Base-by-base conservation (phyloP, 2,329 filamentous ascomycete genomes). In the Fusarium sp. region DNA sequence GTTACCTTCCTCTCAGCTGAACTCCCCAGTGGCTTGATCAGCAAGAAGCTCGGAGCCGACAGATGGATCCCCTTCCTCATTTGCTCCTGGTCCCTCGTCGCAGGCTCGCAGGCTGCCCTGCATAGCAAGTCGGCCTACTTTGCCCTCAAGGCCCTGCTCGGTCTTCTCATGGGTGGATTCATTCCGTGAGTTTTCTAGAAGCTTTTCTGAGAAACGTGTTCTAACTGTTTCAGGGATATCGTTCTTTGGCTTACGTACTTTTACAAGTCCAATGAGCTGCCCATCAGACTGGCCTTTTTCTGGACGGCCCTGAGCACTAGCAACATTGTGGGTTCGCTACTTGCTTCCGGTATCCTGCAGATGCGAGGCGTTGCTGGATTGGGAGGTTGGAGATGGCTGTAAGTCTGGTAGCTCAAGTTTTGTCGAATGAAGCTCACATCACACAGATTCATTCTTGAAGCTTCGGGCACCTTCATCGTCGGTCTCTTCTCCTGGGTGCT, bases 191-290 rank as follows among this genome's bases (percentile, higher is more conserved):
- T 79, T 20, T 11, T 1, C 18, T 40, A 18, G 10, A 36, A 58
- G 20, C 50, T 38, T 35, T n/a, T 31, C 13, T 13, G 6, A 2
- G 6, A 0, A 1, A 20, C 0, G 9, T 1, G 5, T 22, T 1
- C 66, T 70, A n/a, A 75, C 65, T 22, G 2, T 4, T 5, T 2
- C 1, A 80, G 79, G 22, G 78, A 83, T 68, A 89, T 90, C 25
- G 88, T 93, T 16, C 83, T 93, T 0, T 95, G 92, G 81, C 85
- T 94, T 6, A 91, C 90, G 5, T 95, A 95, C 81, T 95, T 92
- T 82, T 95, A 95, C 83, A 95, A 90, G 54, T 90, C 90, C 1
- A 87, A 87, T 62, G 93, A 95, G 79, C 84, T 95, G 0, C 92
- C 93, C 0, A 87, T 88, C 13, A 88, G 93, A 1, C 83, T 95